Evolutionary conservation across 352 stramenopile species (phyloP).

Genomic region (Phytophthora palmivora): DNA sequence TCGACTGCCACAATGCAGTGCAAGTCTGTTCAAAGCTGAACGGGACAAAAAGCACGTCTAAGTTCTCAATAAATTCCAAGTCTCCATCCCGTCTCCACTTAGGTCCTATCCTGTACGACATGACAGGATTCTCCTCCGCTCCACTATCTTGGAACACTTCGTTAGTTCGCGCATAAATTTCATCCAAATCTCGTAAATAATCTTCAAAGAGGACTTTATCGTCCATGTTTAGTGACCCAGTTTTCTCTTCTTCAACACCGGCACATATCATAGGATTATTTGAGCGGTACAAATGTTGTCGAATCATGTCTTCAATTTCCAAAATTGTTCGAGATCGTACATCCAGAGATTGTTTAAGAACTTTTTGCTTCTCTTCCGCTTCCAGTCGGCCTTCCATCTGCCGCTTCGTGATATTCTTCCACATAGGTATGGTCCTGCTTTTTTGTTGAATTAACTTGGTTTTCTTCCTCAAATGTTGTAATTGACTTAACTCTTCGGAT

Average conservation of each 20-base stretch:
- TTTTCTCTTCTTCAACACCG: not conserved
- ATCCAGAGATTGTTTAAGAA: constrained; percentile 7
- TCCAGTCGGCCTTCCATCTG: constrained; percentile 19
- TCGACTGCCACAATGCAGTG: constrained; percentile 23
- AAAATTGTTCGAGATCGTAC: constrained; percentile 10
- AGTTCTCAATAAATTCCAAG: constrained; percentile 22
- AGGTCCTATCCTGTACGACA: constrained; percentile 12
- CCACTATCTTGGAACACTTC: constrained; percentile 18
- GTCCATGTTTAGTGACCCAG: not conserved
- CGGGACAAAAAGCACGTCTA: too few relatives aligned
- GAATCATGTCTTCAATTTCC: constrained; percentile 4
- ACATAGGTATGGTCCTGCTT: not conserved
- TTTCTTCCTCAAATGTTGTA: constrained; percentile 10
- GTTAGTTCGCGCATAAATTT: constrained; percentile 21
- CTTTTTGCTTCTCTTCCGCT: constrained; percentile 16
- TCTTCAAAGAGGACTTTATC: constrained; percentile 22
- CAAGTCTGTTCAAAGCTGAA: constrained; percentile 16
- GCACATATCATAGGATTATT: not conserved
- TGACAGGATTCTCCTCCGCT: not conserved
- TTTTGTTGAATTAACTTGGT: constrained; percentile 1
- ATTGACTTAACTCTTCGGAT: constrained; percentile 3
- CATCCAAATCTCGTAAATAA: constrained; percentile 28
- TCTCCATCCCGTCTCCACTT: constrained; percentile 10
- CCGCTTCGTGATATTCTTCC: constrained; percentile 16
- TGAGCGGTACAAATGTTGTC: not conserved